Conservation (phyloP, 768 basidiomycete species). For the Mycena galopus region DNA sequence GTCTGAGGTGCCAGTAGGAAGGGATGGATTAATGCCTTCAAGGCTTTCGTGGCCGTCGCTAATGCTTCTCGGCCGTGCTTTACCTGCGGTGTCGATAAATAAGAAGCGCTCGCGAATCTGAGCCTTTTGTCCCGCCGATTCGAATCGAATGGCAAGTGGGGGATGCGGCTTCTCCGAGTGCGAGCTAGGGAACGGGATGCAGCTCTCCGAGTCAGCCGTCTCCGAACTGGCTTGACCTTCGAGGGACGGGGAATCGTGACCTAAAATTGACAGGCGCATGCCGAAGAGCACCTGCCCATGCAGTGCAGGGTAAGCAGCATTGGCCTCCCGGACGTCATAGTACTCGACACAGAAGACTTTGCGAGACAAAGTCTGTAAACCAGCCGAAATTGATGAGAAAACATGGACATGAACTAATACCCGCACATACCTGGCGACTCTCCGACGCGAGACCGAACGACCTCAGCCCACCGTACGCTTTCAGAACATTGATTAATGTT, state of each 20-base stretch:
- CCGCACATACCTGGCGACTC: slow-evolving; percentile 18
- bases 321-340: slow-evolving; percentile 73
- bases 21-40: slow-evolving; percentile 26
- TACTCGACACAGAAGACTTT: slow-evolving; percentile 73
- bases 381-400: not conserved
- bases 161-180: slow-evolving; percentile 18
- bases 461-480: slow-evolving; percentile 29
- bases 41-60: slow-evolving; percentile 44
- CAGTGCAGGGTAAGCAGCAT: slow-evolving; percentile 63
- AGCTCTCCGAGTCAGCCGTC: slow-evolving; percentile 22
- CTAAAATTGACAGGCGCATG: slow-evolving; percentile 61
- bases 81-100: slow-evolving; percentile 40
- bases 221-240: slow-evolving; percentile 4
- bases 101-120: slow-evolving; percentile 52
- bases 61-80: slow-evolving; percentile 42
- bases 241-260: slow-evolving; percentile 43
- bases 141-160: slow-evolving; percentile 36
- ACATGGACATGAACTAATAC: not conserved
- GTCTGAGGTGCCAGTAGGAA: slow-evolving; percentile 16
- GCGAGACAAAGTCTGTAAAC: slow-evolving; percentile 33
- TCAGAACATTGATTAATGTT: slow-evolving; percentile 24
- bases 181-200: slow-evolving; percentile 36
- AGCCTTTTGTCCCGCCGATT: slow-evolving; percentile 49
- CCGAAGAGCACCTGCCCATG: slow-evolving; percentile 64
- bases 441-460: slow-evolving; percentile 25